A percentile compares a stretch with the other conserved stretches of the same genome.
Evolutionary conservation across 1,284 basidiomycete species (phyloP).

Genomic region (Cryptococcus sp.): DNA sequence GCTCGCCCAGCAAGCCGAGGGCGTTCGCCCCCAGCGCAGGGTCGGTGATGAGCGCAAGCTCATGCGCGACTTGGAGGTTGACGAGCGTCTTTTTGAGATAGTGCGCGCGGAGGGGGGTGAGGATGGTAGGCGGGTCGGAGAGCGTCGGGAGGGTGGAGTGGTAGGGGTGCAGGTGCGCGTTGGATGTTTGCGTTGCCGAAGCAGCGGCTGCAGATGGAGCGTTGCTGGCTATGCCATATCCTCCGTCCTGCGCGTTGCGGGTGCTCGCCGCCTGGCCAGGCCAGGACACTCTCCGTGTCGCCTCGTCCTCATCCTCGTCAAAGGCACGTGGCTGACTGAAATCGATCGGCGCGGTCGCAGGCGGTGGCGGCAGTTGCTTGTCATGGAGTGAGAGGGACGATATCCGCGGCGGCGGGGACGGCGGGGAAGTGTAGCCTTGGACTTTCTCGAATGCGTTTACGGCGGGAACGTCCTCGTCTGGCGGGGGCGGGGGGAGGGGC

Average conservation of each 20-base stretch:
- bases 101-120: conserved; percentile 83
- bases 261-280: no score
- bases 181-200: conserved; percentile 12
- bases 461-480: conserved; percentile 27
- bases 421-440: conserved; percentile 34
- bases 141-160: conserved; percentile 32
- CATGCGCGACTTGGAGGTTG: conserved; percentile 72
- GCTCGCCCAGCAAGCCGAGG: conserved; percentile 78
- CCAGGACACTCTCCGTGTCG: no score
- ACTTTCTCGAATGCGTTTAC: conserved; percentile 28
- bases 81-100: conserved; percentile 95
- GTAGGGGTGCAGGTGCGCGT: conserved; percentile 38
- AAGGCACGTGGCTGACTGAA: no score
- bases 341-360: not conserved
- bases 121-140: conserved; percentile 38
- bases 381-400: conserved; percentile 2
- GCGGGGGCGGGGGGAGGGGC: conserved; percentile 29
- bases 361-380: conserved; percentile 9
- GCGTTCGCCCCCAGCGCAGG: conserved; percentile 62
- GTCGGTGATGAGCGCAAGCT: conserved; percentile 66
- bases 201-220: not conserved
- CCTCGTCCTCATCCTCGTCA: no score
- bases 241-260: not conserved
- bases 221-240: no score
- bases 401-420: conserved; percentile 32